phyloP scores from a whole-genome alignment of 305 asterid species.

The Fraxinus latifolia region DNA sequence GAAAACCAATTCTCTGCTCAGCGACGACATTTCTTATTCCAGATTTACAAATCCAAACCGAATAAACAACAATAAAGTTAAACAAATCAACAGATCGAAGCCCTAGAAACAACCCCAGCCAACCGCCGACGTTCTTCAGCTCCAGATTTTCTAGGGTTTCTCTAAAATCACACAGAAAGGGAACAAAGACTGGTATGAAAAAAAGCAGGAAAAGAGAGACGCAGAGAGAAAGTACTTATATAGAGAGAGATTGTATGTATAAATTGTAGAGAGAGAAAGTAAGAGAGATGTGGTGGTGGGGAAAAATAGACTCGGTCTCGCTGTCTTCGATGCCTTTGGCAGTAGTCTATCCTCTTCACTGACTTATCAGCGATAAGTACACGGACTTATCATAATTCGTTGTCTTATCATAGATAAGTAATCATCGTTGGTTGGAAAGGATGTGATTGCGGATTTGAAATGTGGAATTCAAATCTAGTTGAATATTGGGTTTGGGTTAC shows the following conservation, averaged over 20 bases:
- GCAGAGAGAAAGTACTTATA: slow-evolving; percentile 13
- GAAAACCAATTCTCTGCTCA: slow-evolving; percentile 95
- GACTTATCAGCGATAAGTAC: slow-evolving; percentile 39
- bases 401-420: neutral
- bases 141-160: slow-evolving; percentile 61
- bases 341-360: slow-evolving; percentile 65
- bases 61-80: slow-evolving; percentile 1
- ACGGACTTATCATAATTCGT: rapidly evolving
- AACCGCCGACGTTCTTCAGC: slow-evolving; percentile 32
- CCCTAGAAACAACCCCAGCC: slow-evolving; percentile 34
- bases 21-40: slow-evolving; percentile 67
- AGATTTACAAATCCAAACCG: slow-evolving; percentile 34
- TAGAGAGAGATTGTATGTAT: slow-evolving; percentile 17
- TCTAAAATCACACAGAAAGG: slow-evolving; percentile 28
- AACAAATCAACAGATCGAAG: slow-evolving; percentile 59
- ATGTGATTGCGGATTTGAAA: slow-evolving; percentile 83
- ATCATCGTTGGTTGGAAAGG: slow-evolving; percentile 31
- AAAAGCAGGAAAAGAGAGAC: slow-evolving; percentile 10
- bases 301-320: slow-evolving; percentile 77
- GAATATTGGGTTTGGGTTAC: slow-evolving; percentile 72
- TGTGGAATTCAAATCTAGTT: slow-evolving; percentile 62
- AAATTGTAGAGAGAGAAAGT: slow-evolving; percentile 36
- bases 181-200: slow-evolving; percentile 28
- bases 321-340: slow-evolving; percentile 95
- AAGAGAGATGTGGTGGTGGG: slow-evolving; percentile 56